phyloP scores from a whole-genome alignment of 2,329 filamentous ascomycete species.

The Fusarium nelsonii region DNA sequence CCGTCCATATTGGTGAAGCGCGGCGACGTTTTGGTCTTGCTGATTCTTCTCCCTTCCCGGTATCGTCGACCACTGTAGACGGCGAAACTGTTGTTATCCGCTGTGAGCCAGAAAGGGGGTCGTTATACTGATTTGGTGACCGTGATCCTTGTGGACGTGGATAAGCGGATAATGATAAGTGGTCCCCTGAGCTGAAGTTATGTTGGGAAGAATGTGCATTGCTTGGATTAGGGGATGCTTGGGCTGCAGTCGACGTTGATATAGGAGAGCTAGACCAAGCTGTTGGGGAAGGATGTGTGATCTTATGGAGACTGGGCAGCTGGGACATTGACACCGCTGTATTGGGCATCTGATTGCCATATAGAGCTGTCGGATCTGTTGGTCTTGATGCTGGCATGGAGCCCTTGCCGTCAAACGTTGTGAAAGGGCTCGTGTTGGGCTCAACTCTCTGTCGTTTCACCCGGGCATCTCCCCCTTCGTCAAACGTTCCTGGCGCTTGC shows the following conservation, averaged over 20 bases:
- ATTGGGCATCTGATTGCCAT: background rate
- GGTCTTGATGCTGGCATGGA: background rate
- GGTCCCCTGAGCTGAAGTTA: background rate
- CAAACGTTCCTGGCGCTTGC: background rate
- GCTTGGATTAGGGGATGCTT: background rate
- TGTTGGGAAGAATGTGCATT: background rate
- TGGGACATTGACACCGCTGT: background rate
- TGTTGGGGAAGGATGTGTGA: background rate
- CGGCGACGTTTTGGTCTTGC: slow-evolving; percentile 34
- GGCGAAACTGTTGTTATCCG: background rate
- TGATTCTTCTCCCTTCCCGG: background rate
- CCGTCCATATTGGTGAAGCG: slow-evolving; percentile 24
- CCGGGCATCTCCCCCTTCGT: background rate
- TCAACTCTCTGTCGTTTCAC: slow-evolving; percentile 23
- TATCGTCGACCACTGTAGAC: slow-evolving; percentile 9
- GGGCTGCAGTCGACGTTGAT: background rate
- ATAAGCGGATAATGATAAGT: background rate
- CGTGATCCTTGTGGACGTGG: slow-evolving; percentile 14
- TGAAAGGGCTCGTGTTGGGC: background rate
- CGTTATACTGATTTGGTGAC: slow-evolving; percentile 5
- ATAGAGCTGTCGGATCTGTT: background rate
- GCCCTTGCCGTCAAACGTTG: background rate
- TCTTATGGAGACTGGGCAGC: background rate
- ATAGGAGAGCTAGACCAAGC: background rate
- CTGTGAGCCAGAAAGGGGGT: slow-evolving; percentile 12